These are phyloP conservation scores for Candida sp. DNA, from an alignment of 1,139 yeast species.

Conservation along the genomic window DNA sequence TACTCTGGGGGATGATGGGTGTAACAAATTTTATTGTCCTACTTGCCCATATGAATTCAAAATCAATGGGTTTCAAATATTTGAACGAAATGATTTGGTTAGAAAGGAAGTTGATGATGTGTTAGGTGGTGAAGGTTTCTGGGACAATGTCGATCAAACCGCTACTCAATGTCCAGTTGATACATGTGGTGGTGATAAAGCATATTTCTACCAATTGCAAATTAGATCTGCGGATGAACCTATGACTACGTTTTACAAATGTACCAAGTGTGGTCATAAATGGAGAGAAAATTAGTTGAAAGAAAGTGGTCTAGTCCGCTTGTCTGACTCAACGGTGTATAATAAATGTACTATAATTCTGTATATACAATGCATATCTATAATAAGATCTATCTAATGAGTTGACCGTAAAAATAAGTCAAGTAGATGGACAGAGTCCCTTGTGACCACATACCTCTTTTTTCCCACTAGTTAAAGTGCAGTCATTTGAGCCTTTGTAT, in stretches of 20 bases:
- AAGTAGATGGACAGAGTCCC: conserved; percentile 4
- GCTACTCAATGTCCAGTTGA: conserved; percentile 88
- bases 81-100: conserved; percentile 76
- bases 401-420: conserved; percentile 14
- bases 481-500: no score
- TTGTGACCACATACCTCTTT: no score
- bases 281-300: conserved; percentile 84
- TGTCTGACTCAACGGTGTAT: not conserved
- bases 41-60: conserved; percentile 96
- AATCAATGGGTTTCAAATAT: conserved; percentile 77
- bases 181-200: conserved; percentile 83
- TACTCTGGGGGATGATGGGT: conserved; percentile 35
- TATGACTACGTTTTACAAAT: conserved; percentile 94
- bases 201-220: conserved; percentile 95
- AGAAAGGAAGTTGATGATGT: conserved; percentile 96
- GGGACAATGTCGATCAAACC: conserved; percentile 97
- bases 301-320: not conserved
- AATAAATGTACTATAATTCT: not conserved
- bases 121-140: conserved; percentile 94
- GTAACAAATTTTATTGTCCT: conserved; percentile 70
- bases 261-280: conserved; percentile 89
- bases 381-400: conserved; percentile 5
- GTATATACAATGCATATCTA: not conserved
- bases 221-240: conserved; percentile 92
- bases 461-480: no score